Evolutionary conservation across 768 basidiomycete species (phyloP).

Genomic region (Xerocomus brunneocitrinus): DNA sequence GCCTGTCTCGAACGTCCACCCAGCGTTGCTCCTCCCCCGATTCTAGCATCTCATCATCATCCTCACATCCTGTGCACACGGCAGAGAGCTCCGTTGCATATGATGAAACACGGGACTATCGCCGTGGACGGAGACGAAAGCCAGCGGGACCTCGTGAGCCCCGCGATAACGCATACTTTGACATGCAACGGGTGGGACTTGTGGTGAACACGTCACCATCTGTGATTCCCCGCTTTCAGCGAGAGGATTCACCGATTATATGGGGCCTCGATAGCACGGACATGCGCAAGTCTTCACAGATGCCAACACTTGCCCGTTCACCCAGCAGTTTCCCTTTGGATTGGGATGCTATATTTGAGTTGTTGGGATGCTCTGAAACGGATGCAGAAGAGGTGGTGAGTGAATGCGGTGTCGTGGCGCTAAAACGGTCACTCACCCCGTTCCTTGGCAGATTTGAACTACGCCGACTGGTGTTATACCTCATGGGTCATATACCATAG

Average conservation of each 20-base stretch:
- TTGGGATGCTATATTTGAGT: slow-evolving; percentile 31
- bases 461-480: not conserved
- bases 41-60: slow-evolving; percentile 7
- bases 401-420: not conserved
- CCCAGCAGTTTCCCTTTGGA: slow-evolving; percentile 22
- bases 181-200: slow-evolving; percentile 12
- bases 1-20: slow-evolving; percentile 15
- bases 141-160: slow-evolving; percentile 28
- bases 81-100: not conserved
- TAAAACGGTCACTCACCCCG: not conserved
- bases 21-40: slow-evolving; percentile 16
- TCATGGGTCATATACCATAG: slow-evolving; percentile 2
- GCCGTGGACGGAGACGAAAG: slow-evolving; percentile 14
- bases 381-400: slow-evolving; percentile 8
- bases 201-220: slow-evolving; percentile 15
- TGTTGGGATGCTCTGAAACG: slow-evolving; percentile 16
- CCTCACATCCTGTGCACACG: slow-evolving; percentile 8
- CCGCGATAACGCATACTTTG: slow-evolving; percentile 3
- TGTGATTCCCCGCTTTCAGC: slow-evolving; percentile 3
- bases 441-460: slow-evolving; percentile 5
- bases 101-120: too few species aligned
- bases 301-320: slow-evolving; percentile 7
- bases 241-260: not conserved
- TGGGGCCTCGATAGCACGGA: not conserved
- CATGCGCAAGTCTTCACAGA: not conserved